These are phyloP conservation scores for Chrysosporium queenslandicum DNA, from an alignment of 2,329 filamentous ascomycete genomes.

Conservation along the genomic window DNA sequence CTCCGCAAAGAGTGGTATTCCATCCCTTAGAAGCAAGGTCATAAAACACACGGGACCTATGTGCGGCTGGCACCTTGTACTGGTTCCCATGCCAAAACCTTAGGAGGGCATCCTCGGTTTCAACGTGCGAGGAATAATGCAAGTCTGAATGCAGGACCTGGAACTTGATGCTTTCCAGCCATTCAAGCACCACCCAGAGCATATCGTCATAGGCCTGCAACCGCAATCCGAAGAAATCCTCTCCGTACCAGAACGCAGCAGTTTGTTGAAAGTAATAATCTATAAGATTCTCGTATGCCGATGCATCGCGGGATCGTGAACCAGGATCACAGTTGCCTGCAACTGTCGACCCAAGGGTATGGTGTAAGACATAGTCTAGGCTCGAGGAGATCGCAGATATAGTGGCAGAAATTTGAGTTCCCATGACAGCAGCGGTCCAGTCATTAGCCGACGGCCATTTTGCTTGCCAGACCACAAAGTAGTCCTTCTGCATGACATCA, in stretches of 20 bases:
- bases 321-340: slow-evolving; percentile 4
- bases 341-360: slow-evolving; percentile 21
- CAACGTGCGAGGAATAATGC: slow-evolving; percentile 43
- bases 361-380: slow-evolving; percentile 37
- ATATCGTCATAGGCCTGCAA: slow-evolving; percentile 86
- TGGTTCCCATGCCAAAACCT: slow-evolving; percentile 62
- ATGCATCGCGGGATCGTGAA: slow-evolving; percentile 27
- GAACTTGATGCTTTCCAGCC: slow-evolving; percentile 74
- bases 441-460: slow-evolving; percentile 82
- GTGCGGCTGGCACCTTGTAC: slow-evolving; percentile 67
- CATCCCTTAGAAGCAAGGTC: slow-evolving; percentile 68
- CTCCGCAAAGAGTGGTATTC: slow-evolving; percentile 69
- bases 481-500: slow-evolving; percentile 63
- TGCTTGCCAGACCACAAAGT: slow-evolving; percentile 66
- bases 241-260: slow-evolving; percentile 72
- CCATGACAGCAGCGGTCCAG: slow-evolving; percentile 82
- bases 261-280: slow-evolving; percentile 71
- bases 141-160: slow-evolving; percentile 56
- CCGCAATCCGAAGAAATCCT: slow-evolving; percentile 65
- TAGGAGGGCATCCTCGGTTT: slow-evolving; percentile 19
- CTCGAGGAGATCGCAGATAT: slow-evolving; percentile 57
- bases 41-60: slow-evolving; percentile 77
- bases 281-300: slow-evolving; percentile 64
- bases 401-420: slow-evolving; percentile 66
- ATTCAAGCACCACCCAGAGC: slow-evolving; percentile 86